Percentiles rank a stretch among this genome's conserved stretches.
Evolutionary conservation across 306 rosid genomes (phyloP).

Genomic region (Dalbergia oliveri): DNA sequence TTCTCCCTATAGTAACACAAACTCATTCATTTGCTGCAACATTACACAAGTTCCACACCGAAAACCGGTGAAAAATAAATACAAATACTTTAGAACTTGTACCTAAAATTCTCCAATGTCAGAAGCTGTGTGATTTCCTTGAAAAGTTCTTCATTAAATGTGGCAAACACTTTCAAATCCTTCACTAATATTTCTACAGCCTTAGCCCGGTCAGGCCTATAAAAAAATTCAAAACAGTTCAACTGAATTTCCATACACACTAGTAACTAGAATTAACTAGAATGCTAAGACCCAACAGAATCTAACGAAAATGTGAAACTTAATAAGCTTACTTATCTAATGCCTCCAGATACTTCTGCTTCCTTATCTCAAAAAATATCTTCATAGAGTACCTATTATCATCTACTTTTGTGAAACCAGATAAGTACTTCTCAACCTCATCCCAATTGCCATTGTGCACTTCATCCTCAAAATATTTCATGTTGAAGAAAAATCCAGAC

Average conservation of each 20-base stretch:
- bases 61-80: neutral
- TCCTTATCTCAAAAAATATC: constrained; percentile 97
- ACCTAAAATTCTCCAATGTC: constrained; percentile 99
- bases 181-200: constrained; percentile 95
- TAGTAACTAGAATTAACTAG: constrained; percentile 1
- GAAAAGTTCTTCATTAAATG: constrained; percentile 94
- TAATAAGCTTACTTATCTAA: constrained; percentile 82
- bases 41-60: constrained; percentile 15
- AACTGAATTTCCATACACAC: constrained; percentile 4
- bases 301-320: constrained; percentile 37
- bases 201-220: constrained; percentile 93
- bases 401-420: constrained; percentile 98
- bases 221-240: constrained; percentile 43
- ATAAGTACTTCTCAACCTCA: constrained; percentile 94
- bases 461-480: constrained; percentile 98
- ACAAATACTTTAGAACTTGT: constrained; percentile 5
- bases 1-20: constrained; percentile 71
- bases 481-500: constrained; percentile 97
- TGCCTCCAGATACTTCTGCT: constrained; percentile 98
- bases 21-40: constrained; percentile 30
- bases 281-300: constrained; percentile 14
- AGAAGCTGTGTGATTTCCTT: constrained; percentile 99
- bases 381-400: constrained; percentile 98
- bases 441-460: constrained; percentile 99
- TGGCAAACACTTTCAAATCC: constrained; percentile 95